Base-by-base conservation (phyloP, 2,329 filamentous ascomycete species). In the Diplocarpon mali region DNA sequence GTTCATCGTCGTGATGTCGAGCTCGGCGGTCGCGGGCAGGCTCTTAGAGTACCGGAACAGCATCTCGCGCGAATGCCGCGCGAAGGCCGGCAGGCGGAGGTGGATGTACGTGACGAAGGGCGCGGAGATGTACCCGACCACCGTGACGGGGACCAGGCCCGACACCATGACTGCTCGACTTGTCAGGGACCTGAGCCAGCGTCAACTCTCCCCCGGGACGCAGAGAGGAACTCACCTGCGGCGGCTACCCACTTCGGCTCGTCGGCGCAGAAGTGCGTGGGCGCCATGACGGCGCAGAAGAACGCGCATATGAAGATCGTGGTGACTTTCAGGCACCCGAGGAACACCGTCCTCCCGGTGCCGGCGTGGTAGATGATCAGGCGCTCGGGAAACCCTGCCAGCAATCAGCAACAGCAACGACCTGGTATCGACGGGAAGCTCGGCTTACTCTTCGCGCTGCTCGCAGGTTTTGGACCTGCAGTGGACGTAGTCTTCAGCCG, bases 281-380 rank as follows among this genome's bases (percentile, higher is more conserved):
- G 83, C 0, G 75, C 76, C 40, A 80, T 70, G 20, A 86, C 65
- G 41, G 81, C 64, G 52, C 70, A 71, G 56, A 85, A 85, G 53
- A 83, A 76, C 16, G 71, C 72, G 45, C 82, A 81, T 32, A 84
- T 63, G 49, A 87, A 76, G 34, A 92, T 70, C 2, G 81, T 80
- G 1, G 78, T 78, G 45, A 90, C 65, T 57, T 87, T 86, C 50
- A 85, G 62, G 58, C 78, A 75, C 39, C 81, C 83, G 37, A 90
- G 65, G 53, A 83, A 80, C 6, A 78, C 75, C 27, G 75, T 81
- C 46, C 76, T 72, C 8, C 72, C 71, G 0, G 76, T 81, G 42
- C 85, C 84, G 42, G 79, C 79, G 64, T 88, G 83, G 63, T 85
- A 93, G 50, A 93, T 74, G 53, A 87, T 71, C 24, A 89, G 59